Conservation (phyloP, 257 asterid genomes). For the Lantana camara region DNA sequence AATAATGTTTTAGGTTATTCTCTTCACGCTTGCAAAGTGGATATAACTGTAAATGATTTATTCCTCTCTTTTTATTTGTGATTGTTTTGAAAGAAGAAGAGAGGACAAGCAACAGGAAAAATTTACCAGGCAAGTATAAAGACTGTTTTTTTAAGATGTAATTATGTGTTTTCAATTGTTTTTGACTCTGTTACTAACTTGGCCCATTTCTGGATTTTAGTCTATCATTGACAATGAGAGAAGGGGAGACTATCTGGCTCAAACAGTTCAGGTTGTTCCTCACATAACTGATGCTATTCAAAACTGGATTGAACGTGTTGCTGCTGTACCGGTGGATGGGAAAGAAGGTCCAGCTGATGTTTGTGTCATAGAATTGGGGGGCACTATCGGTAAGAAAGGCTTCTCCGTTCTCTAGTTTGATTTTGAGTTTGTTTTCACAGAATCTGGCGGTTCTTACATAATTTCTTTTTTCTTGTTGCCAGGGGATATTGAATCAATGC, state of each 20-base stretch:
- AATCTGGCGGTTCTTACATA: constrained; percentile 1
- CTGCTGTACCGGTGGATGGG: constrained; percentile 73
- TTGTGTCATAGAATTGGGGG: constrained; percentile 84
- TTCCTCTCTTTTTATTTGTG: no score
- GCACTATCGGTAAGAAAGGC: constrained; percentile 68
- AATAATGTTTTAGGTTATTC: no score
- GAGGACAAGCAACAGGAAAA: no score
- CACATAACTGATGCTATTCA: constrained; percentile 87
- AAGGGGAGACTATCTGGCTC: constrained; percentile 75
- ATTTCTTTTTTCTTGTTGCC: constrained; percentile 28
- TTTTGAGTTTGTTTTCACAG: neutral
- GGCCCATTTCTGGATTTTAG: constrained; percentile 34
- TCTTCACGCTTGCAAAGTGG: no score
- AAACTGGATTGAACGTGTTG: constrained; percentile 82
- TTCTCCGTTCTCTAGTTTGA: no score
- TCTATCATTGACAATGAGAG: constrained; percentile 74
- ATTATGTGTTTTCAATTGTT: neutral
- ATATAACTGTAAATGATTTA: no score
- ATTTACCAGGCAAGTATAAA: constrained; percentile 78
- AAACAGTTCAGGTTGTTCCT: constrained; percentile 84
- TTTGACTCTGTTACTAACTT: constrained; percentile 12
- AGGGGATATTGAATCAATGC: constrained; percentile 98
- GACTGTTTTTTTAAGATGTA: no score
- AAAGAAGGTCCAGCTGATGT: constrained; percentile 85
- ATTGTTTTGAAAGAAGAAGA: no score